Base-by-base conservation (phyloP, 257 asterid genomes). In the Solanum rostratum region DNA sequence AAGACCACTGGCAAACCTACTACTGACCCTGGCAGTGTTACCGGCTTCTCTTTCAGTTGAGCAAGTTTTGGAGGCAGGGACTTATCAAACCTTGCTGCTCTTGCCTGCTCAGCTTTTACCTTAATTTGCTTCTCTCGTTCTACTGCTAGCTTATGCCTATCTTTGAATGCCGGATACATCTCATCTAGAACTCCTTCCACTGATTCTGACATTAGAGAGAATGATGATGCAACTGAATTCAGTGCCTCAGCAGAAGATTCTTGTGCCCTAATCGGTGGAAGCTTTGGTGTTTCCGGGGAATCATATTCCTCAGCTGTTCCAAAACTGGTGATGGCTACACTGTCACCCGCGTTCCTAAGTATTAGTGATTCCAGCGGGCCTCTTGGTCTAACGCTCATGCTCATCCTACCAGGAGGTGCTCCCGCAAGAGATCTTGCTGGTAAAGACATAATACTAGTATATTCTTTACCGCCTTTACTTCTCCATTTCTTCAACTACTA, bases 401-500 rank as follows among this genome's bases (percentile, higher is more conserved):
- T 90, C 54, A 71, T 52, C 88, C 95, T 84, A 84, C 93, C 85
- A 1, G 97, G 97, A 13, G 98, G 93, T 43, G 90, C 94, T 82
- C 94, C 95, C 3, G 90, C 94, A 18, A 90, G 80, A 33, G 99
- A 95, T 85, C 96, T 89, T 65, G 97, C 90, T 18, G 99, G 99
- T 10, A 97, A 96, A 73, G 96, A 92, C 76, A 90, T 82, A 41
- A 88, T 54, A 74, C 93, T 90, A 2, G 93, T 92, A 84, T 94
- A 98, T 24, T 96, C 98, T 91, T 86, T 92, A 85, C 89, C 90
- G 85, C 89, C 90, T 82, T 87, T 92, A 8, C 86, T 92, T 8
- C 98, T 97, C 98, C 98, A 95, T 85, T 91, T 95, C 95, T 92
- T 95, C 76, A 97, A 84, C 89, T 93, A 95, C 85, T 95, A 98